phyloP scores from a whole-genome alignment of 306 rosid species.

The Calophaca sinica region DNA sequence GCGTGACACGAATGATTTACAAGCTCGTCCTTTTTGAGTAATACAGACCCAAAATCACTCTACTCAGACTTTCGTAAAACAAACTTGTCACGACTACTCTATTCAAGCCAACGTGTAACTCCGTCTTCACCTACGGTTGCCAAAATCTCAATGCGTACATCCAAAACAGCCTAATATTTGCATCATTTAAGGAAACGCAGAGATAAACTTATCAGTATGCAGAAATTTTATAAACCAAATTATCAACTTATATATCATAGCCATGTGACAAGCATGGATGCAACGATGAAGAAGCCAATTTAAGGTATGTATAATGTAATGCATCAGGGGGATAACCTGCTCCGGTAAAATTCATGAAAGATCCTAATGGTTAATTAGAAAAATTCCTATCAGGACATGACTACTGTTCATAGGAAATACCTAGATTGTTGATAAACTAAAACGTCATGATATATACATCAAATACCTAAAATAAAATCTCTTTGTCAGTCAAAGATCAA shows the following conservation, averaged over 20 bases:
- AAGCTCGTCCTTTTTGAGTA: constrained; percentile 50
- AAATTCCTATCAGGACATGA: neutral
- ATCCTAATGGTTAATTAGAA: constrained; percentile 6
- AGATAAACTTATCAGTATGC: constrained; percentile 28
- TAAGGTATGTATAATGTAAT: constrained; percentile 14
- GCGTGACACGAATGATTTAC: constrained; percentile 50
- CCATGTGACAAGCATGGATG: constrained; percentile 13
- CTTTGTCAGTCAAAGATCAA: constrained; percentile 26
- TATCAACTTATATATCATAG: neutral
- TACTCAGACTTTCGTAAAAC: constrained; percentile 32
- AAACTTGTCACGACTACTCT: constrained; percentile 40
- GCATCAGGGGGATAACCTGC: constrained; percentile 3
- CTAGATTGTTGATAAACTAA: constrained; percentile 25
- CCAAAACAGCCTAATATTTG: constrained; percentile 82
- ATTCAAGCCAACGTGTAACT: constrained; percentile 94
- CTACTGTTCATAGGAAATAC: constrained; percentile 9
- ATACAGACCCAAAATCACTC: constrained; percentile 52
- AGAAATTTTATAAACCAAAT: constrained; percentile 25
- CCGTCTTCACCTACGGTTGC: constrained; percentile 89
- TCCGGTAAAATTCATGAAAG: neutral
- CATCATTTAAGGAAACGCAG: constrained; percentile 21
- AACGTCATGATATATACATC: neutral
- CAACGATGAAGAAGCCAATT: constrained; percentile 16
- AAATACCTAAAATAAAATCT: neutral
- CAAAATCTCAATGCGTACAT: constrained; percentile 80